Evolutionary conservation across 257 asterid genomes (phyloP).

Genomic region (Ilex asprella): DNA sequence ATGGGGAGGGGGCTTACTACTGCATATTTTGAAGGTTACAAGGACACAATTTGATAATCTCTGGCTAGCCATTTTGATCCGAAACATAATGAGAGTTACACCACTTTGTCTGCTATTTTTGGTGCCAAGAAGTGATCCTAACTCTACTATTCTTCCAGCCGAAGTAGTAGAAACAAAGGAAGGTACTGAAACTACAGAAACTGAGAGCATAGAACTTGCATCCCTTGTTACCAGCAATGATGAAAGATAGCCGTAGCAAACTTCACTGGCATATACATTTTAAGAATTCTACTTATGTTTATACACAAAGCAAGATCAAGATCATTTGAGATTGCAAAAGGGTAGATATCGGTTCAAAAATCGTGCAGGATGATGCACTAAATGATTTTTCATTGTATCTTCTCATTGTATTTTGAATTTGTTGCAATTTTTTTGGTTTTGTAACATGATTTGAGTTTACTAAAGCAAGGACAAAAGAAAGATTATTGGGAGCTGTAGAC

Average conservation of each 20-base stretch:
- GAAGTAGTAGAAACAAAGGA: conserved; percentile 31
- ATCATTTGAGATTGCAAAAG: too few relatives aligned
- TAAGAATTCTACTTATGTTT: too few relatives aligned
- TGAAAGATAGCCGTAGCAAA: conserved; percentile 23
- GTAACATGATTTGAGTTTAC: too few relatives aligned
- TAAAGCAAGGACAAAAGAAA: too few relatives aligned
- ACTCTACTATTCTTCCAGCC: conserved; percentile 41
- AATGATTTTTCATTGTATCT: too few relatives aligned
- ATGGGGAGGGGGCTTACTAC: conserved; percentile 81
- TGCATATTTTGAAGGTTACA: conserved; percentile 59
- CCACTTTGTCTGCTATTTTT: conserved; percentile 57
- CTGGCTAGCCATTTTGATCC: conserved; percentile 71
- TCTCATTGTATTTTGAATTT: too few relatives aligned
- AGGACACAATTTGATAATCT: conserved; percentile 52
- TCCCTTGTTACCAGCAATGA: conserved; percentile 48
- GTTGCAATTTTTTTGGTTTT: too few relatives aligned
- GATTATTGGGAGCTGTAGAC: too few relatives aligned
- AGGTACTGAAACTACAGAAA: conserved; percentile 21
- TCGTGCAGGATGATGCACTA: too few relatives aligned
- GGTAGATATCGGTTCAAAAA: too few relatives aligned
- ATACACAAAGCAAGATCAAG: too few relatives aligned
- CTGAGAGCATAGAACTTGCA: conserved; percentile 66
- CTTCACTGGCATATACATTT: background rate
- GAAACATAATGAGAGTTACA: conserved; percentile 52
- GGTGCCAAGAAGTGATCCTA: conserved; percentile 65